Evolutionary conservation across 805 yeast species (phyloP).

Genomic region (Candida xiaguanensis): DNA sequence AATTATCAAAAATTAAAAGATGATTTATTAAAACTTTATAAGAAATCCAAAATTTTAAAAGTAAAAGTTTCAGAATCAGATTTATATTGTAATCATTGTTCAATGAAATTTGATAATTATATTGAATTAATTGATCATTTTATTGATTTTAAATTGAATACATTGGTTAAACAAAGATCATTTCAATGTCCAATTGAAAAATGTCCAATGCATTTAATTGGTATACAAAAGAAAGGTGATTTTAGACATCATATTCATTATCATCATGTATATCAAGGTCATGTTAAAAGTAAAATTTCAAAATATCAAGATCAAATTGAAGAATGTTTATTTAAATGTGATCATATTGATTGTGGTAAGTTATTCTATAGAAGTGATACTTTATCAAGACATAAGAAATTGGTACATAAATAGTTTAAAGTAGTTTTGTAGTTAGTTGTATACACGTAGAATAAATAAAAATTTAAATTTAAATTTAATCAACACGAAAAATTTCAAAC

Average conservation of each 20-base stretch:
- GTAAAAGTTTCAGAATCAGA: conserved; percentile 10
- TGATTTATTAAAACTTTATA: neutral
- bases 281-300: conserved; percentile 3
- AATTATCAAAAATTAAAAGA: neutral
- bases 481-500: conserved; percentile 7
- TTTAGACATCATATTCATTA: conserved; percentile 26
- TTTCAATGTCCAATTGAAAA: conserved; percentile 24
- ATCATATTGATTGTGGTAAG: conserved; percentile 38
- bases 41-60: neutral
- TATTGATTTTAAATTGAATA: conserved; percentile 1
- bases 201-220: conserved; percentile 29
- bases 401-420: conserved; percentile 40
- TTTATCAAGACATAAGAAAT: conserved; percentile 46
- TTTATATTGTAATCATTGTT: conserved; percentile 10
- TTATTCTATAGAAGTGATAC: conserved; percentile 52
- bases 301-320: conserved; percentile 9
- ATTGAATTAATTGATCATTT: conserved; percentile 11
- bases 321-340: conserved; percentile 15
- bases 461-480: too few relatives aligned
- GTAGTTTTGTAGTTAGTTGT: too few relatives aligned
- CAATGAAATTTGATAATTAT: conserved; percentile 9
- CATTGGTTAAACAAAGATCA: conserved; percentile 4
- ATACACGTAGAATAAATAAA: too few relatives aligned
- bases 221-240: conserved; percentile 25
- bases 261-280: conserved; percentile 20